phyloP scores from a whole-genome alignment of 768 basidiomycete species.

The Hirschioporus abietinus region DNA sequence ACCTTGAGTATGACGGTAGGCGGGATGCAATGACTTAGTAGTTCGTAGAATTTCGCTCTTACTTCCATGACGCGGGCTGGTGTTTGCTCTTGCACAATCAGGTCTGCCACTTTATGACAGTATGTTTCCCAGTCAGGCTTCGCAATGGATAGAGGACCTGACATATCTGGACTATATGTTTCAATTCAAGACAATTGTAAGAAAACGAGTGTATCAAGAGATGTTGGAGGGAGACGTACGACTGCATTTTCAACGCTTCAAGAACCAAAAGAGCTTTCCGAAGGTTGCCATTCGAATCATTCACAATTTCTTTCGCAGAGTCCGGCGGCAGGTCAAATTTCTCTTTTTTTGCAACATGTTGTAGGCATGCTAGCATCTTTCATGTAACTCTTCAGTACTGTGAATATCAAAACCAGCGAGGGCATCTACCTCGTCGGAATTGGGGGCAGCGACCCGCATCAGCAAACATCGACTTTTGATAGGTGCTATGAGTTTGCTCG shows the following conservation, averaged over 20 bases:
- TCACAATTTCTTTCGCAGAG: conserved; percentile 67
- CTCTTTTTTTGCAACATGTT: conserved; percentile 75
- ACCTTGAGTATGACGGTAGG: conserved; percentile 90
- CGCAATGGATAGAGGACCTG: conserved; percentile 73
- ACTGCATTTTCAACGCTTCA: conserved; percentile 96
- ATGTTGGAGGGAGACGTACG: conserved; percentile 41
- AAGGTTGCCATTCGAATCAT: conserved; percentile 83
- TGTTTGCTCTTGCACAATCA: conserved; percentile 85
- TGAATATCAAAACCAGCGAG: too few species aligned
- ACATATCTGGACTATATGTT: conserved; percentile 65
- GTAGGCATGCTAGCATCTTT: conserved; percentile 78
- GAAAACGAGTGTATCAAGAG: not conserved
- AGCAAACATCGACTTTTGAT: conserved; percentile 94
- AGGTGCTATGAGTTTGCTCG: conserved; percentile 91
- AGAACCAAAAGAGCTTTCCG: conserved; percentile 92
- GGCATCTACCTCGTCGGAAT: conserved; percentile 59
- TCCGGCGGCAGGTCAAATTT: conserved; percentile 77
- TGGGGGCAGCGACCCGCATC: conserved; percentile 89
- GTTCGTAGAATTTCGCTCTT: conserved; percentile 88
- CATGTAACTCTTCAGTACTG: too few species aligned
- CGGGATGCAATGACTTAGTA: conserved; percentile 95
- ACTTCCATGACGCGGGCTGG: conserved; percentile 90
- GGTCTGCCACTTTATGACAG: conserved; percentile 85
- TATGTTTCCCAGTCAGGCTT: conserved; percentile 99
- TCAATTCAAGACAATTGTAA: not conserved